Evolutionary conservation across 164 flowering plant genomes (phyloP).

Genomic region (Cinnamomum chago): DNA sequence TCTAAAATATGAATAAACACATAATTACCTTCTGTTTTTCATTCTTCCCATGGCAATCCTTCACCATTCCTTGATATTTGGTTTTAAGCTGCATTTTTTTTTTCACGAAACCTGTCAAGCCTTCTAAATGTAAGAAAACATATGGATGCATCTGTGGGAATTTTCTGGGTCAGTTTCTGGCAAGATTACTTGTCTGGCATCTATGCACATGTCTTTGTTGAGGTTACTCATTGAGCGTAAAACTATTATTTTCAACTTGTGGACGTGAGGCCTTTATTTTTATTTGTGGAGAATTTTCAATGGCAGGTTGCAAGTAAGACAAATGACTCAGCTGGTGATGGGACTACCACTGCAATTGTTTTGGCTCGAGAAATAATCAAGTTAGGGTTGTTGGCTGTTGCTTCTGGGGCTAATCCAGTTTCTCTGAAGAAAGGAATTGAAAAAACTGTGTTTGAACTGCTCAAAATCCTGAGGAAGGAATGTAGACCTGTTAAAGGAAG

Average conservation of each 20-base stretch:
- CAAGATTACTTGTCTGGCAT: neutral
- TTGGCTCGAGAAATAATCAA: constrained; percentile 76
- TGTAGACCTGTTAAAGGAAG: constrained; percentile 59
- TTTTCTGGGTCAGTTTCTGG: neutral
- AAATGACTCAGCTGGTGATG: constrained; percentile 92
- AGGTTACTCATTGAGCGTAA: neutral
- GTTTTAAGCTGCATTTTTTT: no score
- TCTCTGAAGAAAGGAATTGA: constrained; percentile 85
- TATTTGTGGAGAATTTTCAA: neutral
- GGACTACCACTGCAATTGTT: constrained; percentile 91
- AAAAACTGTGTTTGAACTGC: constrained; percentile 70
- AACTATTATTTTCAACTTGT: neutral
- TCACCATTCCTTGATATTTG: no score
- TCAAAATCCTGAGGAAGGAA: constrained; percentile 46
- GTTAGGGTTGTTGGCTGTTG: constrained; percentile 61
- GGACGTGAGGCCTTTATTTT: neutral
- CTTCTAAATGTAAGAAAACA: neutral
- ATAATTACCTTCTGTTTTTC: no score
- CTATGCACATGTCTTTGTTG: neutral
- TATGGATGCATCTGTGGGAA: neutral
- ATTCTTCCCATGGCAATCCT: no score
- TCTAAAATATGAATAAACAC: no score
- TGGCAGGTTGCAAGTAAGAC: constrained; percentile 78
- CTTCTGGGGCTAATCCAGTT: constrained; percentile 87
- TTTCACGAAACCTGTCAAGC: no score